Conservation (phyloP, 805 yeast genomes). For the Wickerhamomyces subpelliculosus region DNA sequence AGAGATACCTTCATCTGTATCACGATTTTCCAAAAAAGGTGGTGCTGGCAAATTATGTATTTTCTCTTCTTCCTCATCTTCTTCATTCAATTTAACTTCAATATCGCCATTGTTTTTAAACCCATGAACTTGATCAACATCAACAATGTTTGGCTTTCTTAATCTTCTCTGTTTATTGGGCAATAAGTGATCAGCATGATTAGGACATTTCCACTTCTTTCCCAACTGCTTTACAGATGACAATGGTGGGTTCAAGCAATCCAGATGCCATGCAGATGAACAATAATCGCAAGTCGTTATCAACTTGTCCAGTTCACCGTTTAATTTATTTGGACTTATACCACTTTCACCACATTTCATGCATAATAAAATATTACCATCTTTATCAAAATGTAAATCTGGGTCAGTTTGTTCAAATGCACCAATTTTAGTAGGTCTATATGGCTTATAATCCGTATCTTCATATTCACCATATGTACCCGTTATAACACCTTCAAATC, state of each 20-base stretch:
- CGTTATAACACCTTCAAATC: slow-evolving; percentile 64
- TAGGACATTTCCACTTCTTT: slow-evolving; percentile 86
- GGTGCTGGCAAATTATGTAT: slow-evolving; percentile 27
- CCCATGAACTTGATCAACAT: slow-evolving; percentile 49
- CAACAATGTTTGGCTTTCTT: slow-evolving; percentile 44
- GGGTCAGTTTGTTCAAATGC: slow-evolving; percentile 51
- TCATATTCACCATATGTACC: slow-evolving; percentile 67
- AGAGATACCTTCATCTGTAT: slow-evolving; percentile 28
- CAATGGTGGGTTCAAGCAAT: slow-evolving; percentile 75
- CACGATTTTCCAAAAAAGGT: slow-evolving; percentile 27
- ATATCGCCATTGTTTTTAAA: slow-evolving; percentile 48
- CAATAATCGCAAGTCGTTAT: slow-evolving; percentile 81
- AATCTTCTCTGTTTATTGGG: slow-evolving; percentile 37
- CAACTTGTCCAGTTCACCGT: slow-evolving; percentile 36
- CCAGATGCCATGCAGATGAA: slow-evolving; percentile 78
- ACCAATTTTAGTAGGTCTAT: slow-evolving; percentile 33
- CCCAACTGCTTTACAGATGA: slow-evolving; percentile 68
- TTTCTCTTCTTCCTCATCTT: slow-evolving; percentile 22
- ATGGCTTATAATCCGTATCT: slow-evolving; percentile 52
- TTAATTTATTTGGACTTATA: slow-evolving; percentile 32
- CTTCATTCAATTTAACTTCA: slow-evolving; percentile 41
- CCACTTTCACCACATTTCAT: slow-evolving; percentile 73
- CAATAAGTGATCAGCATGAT: slow-evolving; percentile 43
- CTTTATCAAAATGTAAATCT: slow-evolving; percentile 55
- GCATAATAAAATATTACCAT: slow-evolving; percentile 67